phyloP scores from a whole-genome alignment of 73 alveolate species.

The Paraurostyla sp. region DNA sequence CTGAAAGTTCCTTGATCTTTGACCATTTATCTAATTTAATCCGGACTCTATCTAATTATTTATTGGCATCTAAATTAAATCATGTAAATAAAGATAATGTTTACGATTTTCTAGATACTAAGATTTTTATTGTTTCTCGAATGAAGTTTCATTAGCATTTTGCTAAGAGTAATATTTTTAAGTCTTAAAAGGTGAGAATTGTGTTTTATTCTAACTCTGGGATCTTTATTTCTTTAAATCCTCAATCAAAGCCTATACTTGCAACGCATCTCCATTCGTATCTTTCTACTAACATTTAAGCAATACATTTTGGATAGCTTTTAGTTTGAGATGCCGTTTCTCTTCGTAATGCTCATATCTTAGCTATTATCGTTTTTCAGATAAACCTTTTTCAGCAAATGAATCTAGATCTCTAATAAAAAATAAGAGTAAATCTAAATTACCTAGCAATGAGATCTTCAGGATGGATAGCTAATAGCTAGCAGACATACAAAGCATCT shows the following conservation, averaged over 20 bases:
- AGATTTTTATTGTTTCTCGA: background rate
- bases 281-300: conserved; percentile 10
- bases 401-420: conserved; percentile 21
- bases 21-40: conserved; percentile 36
- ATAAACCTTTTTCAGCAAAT: conserved; percentile 57
- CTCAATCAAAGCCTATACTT: conserved; percentile 46
- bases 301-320: conserved; percentile 35
- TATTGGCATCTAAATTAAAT: background rate
- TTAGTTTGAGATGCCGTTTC: conserved; percentile 37
- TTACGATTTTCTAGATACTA: background rate
- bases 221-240: conserved; percentile 37
- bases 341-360: conserved; percentile 74
- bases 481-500: conserved; percentile 55
- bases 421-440: background rate
- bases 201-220: background rate
- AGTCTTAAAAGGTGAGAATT: conserved; percentile 31
- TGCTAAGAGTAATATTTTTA: background rate
- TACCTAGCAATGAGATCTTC: conserved; percentile 34
- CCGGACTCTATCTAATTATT: conserved; percentile 9
- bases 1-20: conserved; percentile 1
- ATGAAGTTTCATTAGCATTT: background rate
- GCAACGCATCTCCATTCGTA: conserved; percentile 20
- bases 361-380: conserved; percentile 53
- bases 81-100: background rate
- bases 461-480: conserved; percentile 35